These are phyloP conservation scores for Annulohypoxylon moriforme DNA, from an alignment of 495 filamentous ascomycete genomes.

Conservation along the genomic window DNA sequence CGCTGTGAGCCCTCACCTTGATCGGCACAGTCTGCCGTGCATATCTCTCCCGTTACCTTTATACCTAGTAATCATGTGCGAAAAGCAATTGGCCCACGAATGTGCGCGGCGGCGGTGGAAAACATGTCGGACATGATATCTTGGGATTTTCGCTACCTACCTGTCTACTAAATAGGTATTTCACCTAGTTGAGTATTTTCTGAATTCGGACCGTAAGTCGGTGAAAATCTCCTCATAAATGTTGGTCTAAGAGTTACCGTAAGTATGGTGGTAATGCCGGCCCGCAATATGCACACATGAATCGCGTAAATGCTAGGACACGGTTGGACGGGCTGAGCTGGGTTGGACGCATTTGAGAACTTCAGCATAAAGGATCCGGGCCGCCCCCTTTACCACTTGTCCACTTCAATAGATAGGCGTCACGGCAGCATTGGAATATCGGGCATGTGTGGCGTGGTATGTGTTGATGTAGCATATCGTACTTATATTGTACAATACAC, in stretches of 20 bases:
- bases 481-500: conserved; percentile 1
- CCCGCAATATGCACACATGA: conserved; percentile 5
- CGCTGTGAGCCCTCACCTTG: no score
- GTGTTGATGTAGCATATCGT: conserved; percentile 13
- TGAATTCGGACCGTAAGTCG: conserved; percentile 13
- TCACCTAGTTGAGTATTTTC: not conserved
- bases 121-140: conserved; percentile 1
- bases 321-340: conserved; percentile 13
- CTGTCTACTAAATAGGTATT: not conserved
- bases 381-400: conserved; percentile 21
- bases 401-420: not conserved
- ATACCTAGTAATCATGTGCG: no score
- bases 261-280: conserved; percentile 13
- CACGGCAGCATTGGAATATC: not conserved
- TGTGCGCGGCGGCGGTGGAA: no score
- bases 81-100: no score
- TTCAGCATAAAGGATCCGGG: conserved; percentile 30
- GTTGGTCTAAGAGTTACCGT: not conserved
- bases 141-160: not conserved
- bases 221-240: not conserved
- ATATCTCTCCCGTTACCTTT: no score
- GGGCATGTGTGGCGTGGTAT: not conserved
- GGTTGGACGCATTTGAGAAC: conserved; percentile 10
- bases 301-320: not conserved
- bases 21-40: no score